phyloP scores from a whole-genome alignment of 768 basidiomycete species.

The Mycena floridula region DNA sequence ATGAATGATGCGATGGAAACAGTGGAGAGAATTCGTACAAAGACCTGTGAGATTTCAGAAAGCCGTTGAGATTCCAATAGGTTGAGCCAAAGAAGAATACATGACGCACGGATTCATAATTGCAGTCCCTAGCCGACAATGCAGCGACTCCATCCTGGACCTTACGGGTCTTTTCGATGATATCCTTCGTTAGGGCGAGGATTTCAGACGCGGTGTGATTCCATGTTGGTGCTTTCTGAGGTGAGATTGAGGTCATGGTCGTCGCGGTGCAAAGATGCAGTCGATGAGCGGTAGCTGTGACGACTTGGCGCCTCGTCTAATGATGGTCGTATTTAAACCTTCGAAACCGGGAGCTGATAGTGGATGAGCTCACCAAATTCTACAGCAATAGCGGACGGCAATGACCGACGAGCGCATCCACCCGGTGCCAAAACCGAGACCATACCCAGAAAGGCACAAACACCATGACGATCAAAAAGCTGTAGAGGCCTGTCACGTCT shows the following conservation, averaged over 20 bases:
- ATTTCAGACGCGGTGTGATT: slow-evolving; percentile 59
- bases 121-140: slow-evolving; percentile 49
- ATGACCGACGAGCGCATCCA: too few species aligned
- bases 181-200: slow-evolving; percentile 45
- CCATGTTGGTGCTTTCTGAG: slow-evolving; percentile 64
- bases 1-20: slow-evolving; percentile 8
- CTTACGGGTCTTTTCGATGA: slow-evolving; percentile 49
- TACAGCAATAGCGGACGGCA: too few species aligned
- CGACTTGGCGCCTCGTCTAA: too few species aligned
- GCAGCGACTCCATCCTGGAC: slow-evolving; percentile 55
- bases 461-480: too few species aligned
- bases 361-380: too few species aligned
- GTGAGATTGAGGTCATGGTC: slow-evolving; percentile 56
- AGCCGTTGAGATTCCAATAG: slow-evolving; percentile 58
- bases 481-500: too few species aligned
- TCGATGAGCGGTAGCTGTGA: slow-evolving; percentile 51
- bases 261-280: too few species aligned
- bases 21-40: slow-evolving; percentile 42
- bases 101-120: slow-evolving; percentile 51
- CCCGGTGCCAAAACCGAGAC: too few species aligned
- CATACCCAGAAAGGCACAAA: too few species aligned
- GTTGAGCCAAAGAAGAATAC: slow-evolving; percentile 32
- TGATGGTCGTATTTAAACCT: too few species aligned
- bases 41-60: too few species aligned
- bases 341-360: too few species aligned